phyloP scores from a whole-genome alignment of 2,329 filamentous ascomycete species.

The Cyphellophora europaea region DNA sequence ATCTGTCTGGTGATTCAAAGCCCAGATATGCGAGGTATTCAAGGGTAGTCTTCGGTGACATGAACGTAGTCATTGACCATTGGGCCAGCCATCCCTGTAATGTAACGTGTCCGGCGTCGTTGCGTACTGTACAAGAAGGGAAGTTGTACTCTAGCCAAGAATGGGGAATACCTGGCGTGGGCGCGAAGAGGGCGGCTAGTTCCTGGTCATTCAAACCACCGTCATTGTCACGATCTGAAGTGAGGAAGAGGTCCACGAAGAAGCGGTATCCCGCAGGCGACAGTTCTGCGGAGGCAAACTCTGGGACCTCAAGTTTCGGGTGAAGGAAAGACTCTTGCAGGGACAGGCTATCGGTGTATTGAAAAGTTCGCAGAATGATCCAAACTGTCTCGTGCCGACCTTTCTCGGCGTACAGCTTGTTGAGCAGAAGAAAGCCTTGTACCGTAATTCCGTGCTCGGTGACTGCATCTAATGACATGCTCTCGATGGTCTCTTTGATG shows the following conservation, averaged over 20 bases:
- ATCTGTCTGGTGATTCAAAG: constrained; percentile 67
- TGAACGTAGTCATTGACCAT: constrained; percentile 99
- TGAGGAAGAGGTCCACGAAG: constrained; percentile 89
- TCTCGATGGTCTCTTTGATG: constrained; percentile 80
- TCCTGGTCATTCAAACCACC: constrained; percentile 84
- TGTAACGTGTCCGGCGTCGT: constrained; percentile 90
- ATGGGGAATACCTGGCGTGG: constrained; percentile 76
- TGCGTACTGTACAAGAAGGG: constrained; percentile 85
- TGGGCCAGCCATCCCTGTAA: constrained; percentile 96
- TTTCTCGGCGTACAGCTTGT: constrained; percentile 95
- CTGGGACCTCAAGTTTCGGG: constrained; percentile 88
- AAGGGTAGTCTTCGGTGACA: constrained; percentile 87
- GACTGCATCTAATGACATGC: constrained; percentile 53
- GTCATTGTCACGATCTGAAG: constrained; percentile 96
- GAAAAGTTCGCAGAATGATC: constrained; percentile 90
- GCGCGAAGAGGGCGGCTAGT: constrained; percentile 77
- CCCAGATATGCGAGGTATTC: constrained; percentile 95
- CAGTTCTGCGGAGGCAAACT: constrained; percentile 84
- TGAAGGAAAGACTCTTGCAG: constrained; percentile 85
- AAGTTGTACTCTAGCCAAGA: constrained; percentile 87
- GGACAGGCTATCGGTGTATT: constrained; percentile 91
- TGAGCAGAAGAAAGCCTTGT: constrained; percentile 76
- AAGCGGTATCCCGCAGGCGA: constrained; percentile 93
- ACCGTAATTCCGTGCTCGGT: constrained; percentile 67
- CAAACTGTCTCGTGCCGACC: constrained; percentile 96